Evolutionary conservation across 1,284 basidiomycete genomes (phyloP), one percentile per base, ranked within the genome.

Genomic region (Volvariella volvacea): DNA sequence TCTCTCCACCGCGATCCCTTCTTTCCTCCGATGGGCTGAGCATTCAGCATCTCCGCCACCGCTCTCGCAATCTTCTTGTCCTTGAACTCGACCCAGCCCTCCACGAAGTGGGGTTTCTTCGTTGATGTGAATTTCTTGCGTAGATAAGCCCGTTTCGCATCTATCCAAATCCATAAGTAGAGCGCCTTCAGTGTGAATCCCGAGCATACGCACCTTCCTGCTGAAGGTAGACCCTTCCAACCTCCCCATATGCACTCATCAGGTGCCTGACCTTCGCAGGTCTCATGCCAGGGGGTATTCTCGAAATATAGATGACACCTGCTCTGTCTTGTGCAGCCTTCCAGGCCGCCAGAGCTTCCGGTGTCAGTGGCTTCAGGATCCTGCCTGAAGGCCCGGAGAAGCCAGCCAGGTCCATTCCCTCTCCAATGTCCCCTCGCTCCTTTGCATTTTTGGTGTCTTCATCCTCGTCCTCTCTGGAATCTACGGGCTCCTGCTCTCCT

Each of bases 221-320:
- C 57, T 91, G 90, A 47, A 92, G 69, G 68, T 91, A 93, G n/a
- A 93, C 84, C 44, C 87, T 74, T 1, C 88, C 89, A 2, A 92
- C 70, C 46, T 90, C 88, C 3, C 91, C 92, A 60, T 91, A 83
- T 25, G 76, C 75, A 51, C 78, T 83, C 84, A 94, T 87, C 34
- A 97, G 71, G 68, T 99, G 92, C 47, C 92, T 85, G 32, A 99
- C 91, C 66, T 99, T 99, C 21, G 90, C 78, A 19, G 95, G 94
- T 19, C 88, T 91, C 96, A 99, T 99, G 1, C 94, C 96, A n/a
- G 94, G 95, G 1, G 96, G 96, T 56, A 99, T 88, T 32, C 95
- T 78, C 14, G 92, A 96, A 44, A 99, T 92, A 65, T 98, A 99
- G 39, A 99, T 69, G 48, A 99, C 83, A 0, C 92, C 95, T 31